Percentiles rank a stretch among this genome's conserved stretches.
phyloP scores from a whole-genome alignment of 139 green algal genomes.

The Chlamydomonas incerta region DNA sequence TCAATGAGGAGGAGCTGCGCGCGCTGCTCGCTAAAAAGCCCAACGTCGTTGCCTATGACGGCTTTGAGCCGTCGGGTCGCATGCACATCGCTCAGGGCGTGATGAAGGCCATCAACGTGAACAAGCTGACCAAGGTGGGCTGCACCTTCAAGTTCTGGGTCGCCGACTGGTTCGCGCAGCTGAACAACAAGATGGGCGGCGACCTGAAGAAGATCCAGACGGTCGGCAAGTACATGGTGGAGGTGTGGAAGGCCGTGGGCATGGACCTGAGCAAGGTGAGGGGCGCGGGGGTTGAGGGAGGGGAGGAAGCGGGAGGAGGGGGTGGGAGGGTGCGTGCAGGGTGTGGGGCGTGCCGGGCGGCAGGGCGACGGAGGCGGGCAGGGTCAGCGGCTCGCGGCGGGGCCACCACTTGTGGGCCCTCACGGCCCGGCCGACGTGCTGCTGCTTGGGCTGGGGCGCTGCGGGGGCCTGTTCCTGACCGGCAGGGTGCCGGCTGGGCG shows the following conservation, averaged over 20 bases:
- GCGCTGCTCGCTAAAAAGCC: conserved; percentile 91
- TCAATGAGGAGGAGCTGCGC: conserved; percentile 92
- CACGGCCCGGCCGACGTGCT: no score
- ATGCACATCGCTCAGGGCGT: conserved; percentile 98
- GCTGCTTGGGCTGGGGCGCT: no score
- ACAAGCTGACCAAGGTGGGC: conserved; percentile 96
- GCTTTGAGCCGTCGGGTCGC: conserved; percentile 97
- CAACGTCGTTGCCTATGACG: conserved; percentile 94
- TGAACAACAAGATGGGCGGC: conserved; percentile 79
- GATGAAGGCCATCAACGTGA: conserved; percentile 99
- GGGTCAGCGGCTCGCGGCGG: no score
- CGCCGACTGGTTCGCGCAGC: conserved; percentile 88
- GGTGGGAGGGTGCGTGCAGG: no score
- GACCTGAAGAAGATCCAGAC: conserved; percentile 99
- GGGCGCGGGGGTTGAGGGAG: background rate
- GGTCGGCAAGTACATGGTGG: conserved; percentile 97
- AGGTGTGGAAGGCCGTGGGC: conserved; percentile 98
- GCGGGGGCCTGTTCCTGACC: no score
- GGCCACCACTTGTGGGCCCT: no score
- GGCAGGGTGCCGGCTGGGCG: no score
- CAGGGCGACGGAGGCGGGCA: no score
- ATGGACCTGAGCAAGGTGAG: conserved; percentile 90
- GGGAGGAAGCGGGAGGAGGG: no score
- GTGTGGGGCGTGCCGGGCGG: no score
- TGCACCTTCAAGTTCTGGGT: conserved; percentile 98